phyloP scores from a whole-genome alignment of 2,329 filamentous ascomycete species.

The Aureobasidium sp. region DNA sequence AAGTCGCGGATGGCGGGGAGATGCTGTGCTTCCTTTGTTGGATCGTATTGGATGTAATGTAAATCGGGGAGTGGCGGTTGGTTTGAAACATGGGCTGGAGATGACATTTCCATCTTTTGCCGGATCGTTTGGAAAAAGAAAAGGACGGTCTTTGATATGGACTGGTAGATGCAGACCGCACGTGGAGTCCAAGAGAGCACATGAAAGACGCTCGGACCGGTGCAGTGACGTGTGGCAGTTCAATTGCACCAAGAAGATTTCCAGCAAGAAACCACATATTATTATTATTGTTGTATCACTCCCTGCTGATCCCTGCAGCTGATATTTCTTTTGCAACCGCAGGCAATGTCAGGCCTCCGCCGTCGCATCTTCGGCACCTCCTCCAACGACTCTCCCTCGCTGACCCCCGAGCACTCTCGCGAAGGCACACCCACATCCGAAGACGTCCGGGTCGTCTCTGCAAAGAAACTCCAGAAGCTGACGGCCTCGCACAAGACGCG shows the following conservation, averaged over 20 bases:
- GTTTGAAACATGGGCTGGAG: not conserved
- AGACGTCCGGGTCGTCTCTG: conserved; percentile 47
- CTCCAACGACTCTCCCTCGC: conserved; percentile 15
- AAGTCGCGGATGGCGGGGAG: conserved; percentile 82
- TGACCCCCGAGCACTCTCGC: conserved; percentile 31
- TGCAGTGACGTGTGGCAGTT: conserved; percentile 10
- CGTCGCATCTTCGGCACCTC: conserved; percentile 30
- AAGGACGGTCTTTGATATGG: too few relatives aligned
- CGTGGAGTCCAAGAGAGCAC: too few relatives aligned
- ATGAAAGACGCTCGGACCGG: conserved; percentile 12
- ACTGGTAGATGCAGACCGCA: too few relatives aligned
- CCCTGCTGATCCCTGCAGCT: conserved; percentile 4
- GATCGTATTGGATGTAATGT: conserved; percentile 41
- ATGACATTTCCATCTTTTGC: not conserved
- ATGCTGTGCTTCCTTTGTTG: conserved; percentile 55
- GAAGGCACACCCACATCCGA: conserved; percentile 34
- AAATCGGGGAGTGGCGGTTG: conserved; percentile 33
- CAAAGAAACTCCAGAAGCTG: conserved; percentile 42
- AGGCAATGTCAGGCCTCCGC: conserved; percentile 28
- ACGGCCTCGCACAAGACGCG: conserved; percentile 29
- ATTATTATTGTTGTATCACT: too few relatives aligned
- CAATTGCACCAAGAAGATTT: not conserved
- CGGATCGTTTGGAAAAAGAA: not conserved
- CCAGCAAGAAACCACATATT: not conserved
- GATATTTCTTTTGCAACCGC: not conserved